phyloP scores from a whole-genome alignment of 352 stramenopile species.

The Phytophthora pistaciae region DNA sequence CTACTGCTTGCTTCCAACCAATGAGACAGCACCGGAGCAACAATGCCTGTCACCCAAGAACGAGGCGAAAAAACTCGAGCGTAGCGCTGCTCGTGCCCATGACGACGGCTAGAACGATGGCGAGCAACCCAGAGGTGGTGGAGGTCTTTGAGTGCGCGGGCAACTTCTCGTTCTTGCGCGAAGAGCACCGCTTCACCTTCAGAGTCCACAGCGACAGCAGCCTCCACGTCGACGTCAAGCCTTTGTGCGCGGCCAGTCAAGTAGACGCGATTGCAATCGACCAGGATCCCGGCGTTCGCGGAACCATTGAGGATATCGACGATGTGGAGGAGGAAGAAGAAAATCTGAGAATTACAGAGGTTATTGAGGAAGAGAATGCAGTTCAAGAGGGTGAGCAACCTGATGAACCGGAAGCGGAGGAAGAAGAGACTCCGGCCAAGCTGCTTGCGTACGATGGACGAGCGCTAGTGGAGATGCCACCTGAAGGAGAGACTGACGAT shows the following conservation, averaged over 20 bases:
- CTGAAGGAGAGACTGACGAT: conserved; percentile 6
- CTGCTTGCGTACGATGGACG: conserved; percentile 41
- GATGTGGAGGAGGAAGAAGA: conserved; percentile 18
- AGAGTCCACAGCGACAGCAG: conserved; percentile 44
- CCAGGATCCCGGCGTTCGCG: not conserved
- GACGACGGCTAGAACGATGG: conserved; percentile 10
- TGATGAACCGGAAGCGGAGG: not conserved
- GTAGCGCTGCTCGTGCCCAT: not conserved
- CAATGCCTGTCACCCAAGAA: conserved; percentile 20
- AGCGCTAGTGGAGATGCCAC: conserved; percentile 35
- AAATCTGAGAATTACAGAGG: not conserved
- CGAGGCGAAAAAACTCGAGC: not conserved
- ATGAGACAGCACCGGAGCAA: not conserved
- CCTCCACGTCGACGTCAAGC: conserved; percentile 37
- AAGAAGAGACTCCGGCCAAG: conserved; percentile 18
- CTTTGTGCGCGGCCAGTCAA: not conserved
- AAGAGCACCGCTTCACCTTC: conserved; percentile 43
- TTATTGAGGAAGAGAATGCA: not conserved
- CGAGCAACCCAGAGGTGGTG: conserved; percentile 4
- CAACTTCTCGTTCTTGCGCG: conserved; percentile 41
- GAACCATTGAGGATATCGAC: conserved; percentile 23
- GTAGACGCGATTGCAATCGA: not conserved
- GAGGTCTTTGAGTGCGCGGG: conserved; percentile 57
- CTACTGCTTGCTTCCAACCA: conserved; percentile 8
- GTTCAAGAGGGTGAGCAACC: not conserved